Conservation (phyloP, 352 stramenopile genomes). For the Pythium brassicae region DNA sequence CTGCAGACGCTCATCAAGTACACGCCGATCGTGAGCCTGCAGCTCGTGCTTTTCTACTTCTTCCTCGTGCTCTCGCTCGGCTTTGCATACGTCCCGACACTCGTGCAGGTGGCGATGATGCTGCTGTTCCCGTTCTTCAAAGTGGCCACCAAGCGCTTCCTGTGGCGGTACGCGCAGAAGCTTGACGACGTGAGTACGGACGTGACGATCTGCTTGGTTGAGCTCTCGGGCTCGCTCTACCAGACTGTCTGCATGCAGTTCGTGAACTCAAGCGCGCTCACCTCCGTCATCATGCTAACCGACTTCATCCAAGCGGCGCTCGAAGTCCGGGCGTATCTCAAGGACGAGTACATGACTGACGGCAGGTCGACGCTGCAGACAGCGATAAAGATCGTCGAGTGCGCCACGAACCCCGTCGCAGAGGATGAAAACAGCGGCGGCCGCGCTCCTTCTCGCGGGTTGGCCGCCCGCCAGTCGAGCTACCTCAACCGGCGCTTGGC, state of each 20-base stretch:
- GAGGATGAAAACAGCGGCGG: not conserved
- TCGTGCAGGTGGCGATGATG: slow-evolving; percentile 9
- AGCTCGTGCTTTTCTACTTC: slow-evolving; percentile 17
- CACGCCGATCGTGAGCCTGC: slow-evolving; percentile 11
- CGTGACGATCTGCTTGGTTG: slow-evolving; percentile 19
- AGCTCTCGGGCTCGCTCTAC: slow-evolving; percentile 25
- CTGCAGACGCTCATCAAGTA: slow-evolving; percentile 7
- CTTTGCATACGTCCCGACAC: slow-evolving; percentile 8
- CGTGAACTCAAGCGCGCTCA: not conserved
- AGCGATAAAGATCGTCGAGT: slow-evolving; percentile 27
- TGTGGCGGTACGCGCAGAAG: slow-evolving; percentile 13
- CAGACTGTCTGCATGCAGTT: slow-evolving; percentile 20
- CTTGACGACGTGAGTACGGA: slow-evolving; percentile 23
- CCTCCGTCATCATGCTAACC: not conserved
- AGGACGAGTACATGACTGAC: slow-evolving; percentile 25
- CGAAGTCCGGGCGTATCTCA: slow-evolving; percentile 24
- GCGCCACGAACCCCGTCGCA: slow-evolving; percentile 6
- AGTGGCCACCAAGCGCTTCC: slow-evolving; percentile 14
- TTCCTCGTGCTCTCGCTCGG: slow-evolving; percentile 16
- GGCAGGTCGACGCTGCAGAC: slow-evolving; percentile 20
- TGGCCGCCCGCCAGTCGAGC: not conserved
- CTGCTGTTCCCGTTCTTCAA: slow-evolving; percentile 16
- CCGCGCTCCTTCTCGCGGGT: not conserved
- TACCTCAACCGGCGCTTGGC: not conserved
- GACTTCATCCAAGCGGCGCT: slow-evolving; percentile 1